These are phyloP conservation scores for Pichia inconspicua DNA, from an alignment of 1,139 yeast species.

Conservation along the genomic window DNA sequence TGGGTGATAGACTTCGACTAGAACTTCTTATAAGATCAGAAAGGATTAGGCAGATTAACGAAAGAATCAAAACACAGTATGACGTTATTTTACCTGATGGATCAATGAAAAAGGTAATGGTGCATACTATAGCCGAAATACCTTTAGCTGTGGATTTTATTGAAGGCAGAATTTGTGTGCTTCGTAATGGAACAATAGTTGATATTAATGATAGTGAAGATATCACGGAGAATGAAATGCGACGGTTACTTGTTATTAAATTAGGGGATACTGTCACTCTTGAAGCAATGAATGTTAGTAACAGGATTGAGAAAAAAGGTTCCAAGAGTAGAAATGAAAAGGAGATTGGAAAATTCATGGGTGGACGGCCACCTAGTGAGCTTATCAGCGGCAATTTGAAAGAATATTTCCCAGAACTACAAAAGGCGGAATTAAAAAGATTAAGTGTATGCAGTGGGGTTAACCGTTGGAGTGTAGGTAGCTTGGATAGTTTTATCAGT, in stretches of 20 bases:
- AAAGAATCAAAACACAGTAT: slow-evolving; percentile 30
- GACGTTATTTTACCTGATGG: slow-evolving; percentile 69
- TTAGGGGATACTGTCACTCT: slow-evolving; percentile 56
- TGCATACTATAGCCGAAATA: slow-evolving; percentile 39
- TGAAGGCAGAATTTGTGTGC: not conserved
- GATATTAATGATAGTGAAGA: slow-evolving; percentile 41
- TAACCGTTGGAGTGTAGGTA: slow-evolving; percentile 12
- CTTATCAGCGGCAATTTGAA: slow-evolving; percentile 82
- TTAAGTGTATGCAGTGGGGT: slow-evolving; percentile 19
- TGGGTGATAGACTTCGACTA: slow-evolving; percentile 75
- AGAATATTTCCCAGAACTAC: slow-evolving; percentile 87
- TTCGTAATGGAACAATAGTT: not conserved
- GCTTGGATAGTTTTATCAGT: slow-evolving; percentile 19
- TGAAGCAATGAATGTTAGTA: slow-evolving; percentile 61
- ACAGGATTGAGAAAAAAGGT: slow-evolving; percentile 23
- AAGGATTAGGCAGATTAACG: slow-evolving; percentile 30
- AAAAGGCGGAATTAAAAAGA: slow-evolving; percentile 55
- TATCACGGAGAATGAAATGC: slow-evolving; percentile 39
- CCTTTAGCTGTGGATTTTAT: slow-evolving; percentile 20
- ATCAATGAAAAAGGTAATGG: slow-evolving; percentile 60
- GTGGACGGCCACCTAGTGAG: slow-evolving; percentile 91
- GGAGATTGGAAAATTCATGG: slow-evolving; percentile 41
- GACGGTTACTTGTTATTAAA: slow-evolving; percentile 64
- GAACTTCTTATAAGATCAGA: slow-evolving; percentile 46
- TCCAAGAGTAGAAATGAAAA: not conserved